Base-by-base conservation (phyloP, 192 early-diverging fungal species). In the Mortierella antarctica region DNA sequence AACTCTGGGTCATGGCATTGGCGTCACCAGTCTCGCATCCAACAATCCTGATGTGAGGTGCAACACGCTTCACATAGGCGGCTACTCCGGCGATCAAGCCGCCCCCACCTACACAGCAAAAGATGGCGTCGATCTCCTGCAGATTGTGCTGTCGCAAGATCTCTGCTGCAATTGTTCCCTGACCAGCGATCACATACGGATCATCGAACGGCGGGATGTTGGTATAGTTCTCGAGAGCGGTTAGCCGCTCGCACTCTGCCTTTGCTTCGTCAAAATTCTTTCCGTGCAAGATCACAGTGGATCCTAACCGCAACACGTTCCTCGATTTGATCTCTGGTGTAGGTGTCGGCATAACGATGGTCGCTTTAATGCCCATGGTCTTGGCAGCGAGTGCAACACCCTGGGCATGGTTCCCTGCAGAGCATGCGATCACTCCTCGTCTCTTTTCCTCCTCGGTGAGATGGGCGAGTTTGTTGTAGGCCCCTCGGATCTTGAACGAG, bases 121-220 rank as follows among this genome's bases (percentile, higher is more conserved):
- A 99, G 73, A 99, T 93, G 54, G 94, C 92, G 53, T 97, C 91
- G 58, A 97, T 94, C 46, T 92, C 84, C 11, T 87, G 62, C 51
- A 84, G 50, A 57, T 85, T 85, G 55, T 81, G 74, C 74, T 95
- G 93, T 51, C 92, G 87, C 61, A 94, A 76, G 13, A 94, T 88
- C 86, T 99, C 97, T 65, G 97, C 87, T 18, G 89, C 97, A 49
- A 97, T 92, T 8, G 97, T 99, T 46, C 97, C 98, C 85, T 99
- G 98, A 5, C 98, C 98, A n/a, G 98, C 98, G 82, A 98, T 98
- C 20, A 99, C 97, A 74, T 94, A 92, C 7, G 97, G 98, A 67
- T 99, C 97, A 83, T 99, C 97, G 81, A 95, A 99, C 7, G 98
- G 97, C 15, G 96, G 97, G 73, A 99, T 98, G 81, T 98, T 94